A percentile compares a stretch with the other conserved stretches of the same genome.
phyloP scores from a whole-genome alignment of 441 rosid species.

The Populus hybrid region DNA sequence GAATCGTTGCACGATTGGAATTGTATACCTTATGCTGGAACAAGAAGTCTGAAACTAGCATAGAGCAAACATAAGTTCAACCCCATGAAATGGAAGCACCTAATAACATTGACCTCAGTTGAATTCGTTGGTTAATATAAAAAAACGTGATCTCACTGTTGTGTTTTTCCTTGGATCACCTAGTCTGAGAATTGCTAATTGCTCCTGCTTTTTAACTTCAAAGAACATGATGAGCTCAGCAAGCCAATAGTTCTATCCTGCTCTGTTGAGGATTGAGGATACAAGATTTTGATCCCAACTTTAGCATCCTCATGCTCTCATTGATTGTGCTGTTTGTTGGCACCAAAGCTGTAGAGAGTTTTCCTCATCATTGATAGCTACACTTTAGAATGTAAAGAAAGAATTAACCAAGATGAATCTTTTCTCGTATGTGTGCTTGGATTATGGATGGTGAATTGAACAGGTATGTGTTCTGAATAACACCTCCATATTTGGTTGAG shows the following conservation, averaged over 20 bases:
- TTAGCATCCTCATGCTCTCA: not conserved
- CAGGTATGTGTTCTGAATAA: too few species aligned
- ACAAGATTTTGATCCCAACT: not conserved
- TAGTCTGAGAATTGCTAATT: not conserved
- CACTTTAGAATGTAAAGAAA: too few species aligned
- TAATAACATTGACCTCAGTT: not conserved
- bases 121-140: not conserved
- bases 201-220: not conserved
- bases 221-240: too few species aligned
- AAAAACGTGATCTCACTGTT: not conserved
- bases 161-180: not conserved
- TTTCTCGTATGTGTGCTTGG: too few species aligned
- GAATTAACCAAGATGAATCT: too few species aligned
- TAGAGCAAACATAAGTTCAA: not conserved
- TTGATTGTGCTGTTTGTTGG: not conserved
- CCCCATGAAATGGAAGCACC: not conserved
- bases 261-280: not conserved
- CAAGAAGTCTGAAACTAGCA: not conserved
- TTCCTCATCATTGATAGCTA: not conserved
- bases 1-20: not conserved
- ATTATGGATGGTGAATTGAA: too few species aligned
- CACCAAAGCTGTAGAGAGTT: not conserved
- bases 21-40: not conserved
- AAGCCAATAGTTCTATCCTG: not conserved
- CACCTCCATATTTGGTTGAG: too few species aligned